Conservation (phyloP, 2,329 filamentous ascomycete species). For the Nemania sp. region DNA sequence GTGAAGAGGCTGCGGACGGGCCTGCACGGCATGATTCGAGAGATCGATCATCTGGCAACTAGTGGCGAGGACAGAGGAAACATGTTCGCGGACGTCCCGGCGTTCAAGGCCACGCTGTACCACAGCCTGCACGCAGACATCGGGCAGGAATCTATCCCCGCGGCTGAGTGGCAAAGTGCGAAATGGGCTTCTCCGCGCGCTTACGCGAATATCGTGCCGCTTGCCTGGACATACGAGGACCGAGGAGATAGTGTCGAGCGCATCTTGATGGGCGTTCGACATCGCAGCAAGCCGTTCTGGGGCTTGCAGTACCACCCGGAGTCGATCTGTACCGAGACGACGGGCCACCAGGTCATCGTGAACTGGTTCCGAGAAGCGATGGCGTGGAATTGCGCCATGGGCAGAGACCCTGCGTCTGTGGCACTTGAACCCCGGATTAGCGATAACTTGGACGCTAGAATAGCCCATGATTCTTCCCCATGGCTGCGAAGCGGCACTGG, state of each 20-base stretch:
- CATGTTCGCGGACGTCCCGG: slow-evolving; percentile 65
- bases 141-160: slow-evolving; percentile 49
- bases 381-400: slow-evolving; percentile 53
- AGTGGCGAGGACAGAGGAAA: slow-evolving; percentile 46
- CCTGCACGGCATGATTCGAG: slow-evolving; percentile 78
- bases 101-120: slow-evolving; percentile 75
- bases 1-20: slow-evolving; percentile 71
- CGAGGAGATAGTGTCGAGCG: slow-evolving; percentile 47
- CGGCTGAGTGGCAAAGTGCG: slow-evolving; percentile 41
- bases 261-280: slow-evolving; percentile 77
- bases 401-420: slow-evolving; percentile 22
- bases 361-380: slow-evolving; percentile 76
- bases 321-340: slow-evolving; percentile 77
- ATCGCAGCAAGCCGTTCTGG: slow-evolving; percentile 73
- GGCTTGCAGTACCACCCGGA: slow-evolving; percentile 91
- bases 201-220: slow-evolving; percentile 52
- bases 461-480: slow-evolving; percentile 15
- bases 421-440: background rate
- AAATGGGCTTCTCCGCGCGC: slow-evolving; percentile 46
- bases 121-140: slow-evolving; percentile 65
- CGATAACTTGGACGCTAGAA: slow-evolving; percentile 7
- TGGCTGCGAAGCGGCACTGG: slow-evolving; percentile 29
- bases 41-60: slow-evolving; percentile 64
- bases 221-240: slow-evolving; percentile 64
- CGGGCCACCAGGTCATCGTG: slow-evolving; percentile 64